Evolutionary conservation across 176 grass and related monocot species (phyloP).

Genomic region (Musa itinerans): DNA sequence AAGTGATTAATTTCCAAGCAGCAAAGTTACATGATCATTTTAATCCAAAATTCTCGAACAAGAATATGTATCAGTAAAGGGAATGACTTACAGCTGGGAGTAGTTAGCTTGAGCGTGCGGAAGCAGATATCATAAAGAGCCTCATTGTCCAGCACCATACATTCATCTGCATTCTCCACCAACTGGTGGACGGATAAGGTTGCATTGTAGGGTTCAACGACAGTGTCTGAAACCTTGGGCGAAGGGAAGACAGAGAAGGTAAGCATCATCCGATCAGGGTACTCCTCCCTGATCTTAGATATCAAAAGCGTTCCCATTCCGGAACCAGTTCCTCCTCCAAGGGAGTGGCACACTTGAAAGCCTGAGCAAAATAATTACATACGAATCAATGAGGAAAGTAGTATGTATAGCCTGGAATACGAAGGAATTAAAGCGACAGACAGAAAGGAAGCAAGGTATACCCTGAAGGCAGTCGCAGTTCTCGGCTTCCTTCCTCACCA

Average conservation of each 20-base stretch:
- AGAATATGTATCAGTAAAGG: no score
- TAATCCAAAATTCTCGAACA: no score
- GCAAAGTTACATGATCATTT: no score
- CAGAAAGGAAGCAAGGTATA: background rate
- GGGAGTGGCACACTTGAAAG: background rate
- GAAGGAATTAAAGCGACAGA: no score
- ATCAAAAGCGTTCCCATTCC: background rate
- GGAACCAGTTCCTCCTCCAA: background rate
- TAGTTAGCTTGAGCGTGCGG: background rate
- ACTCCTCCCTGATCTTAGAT: background rate
- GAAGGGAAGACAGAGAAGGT: background rate
- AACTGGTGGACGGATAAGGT: background rate
- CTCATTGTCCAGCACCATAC: background rate
- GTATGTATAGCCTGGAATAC: background rate
- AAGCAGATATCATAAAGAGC: background rate
- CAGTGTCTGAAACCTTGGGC: background rate
- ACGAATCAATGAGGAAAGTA: background rate
- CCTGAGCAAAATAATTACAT: background rate
- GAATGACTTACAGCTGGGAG: background rate
- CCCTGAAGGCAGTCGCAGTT: background rate
- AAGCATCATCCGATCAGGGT: background rate
- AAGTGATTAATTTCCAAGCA: no score
- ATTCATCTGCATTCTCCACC: background rate
- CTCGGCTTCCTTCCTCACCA: background rate
- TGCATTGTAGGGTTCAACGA: background rate